A percentile compares a stretch with the other conserved stretches of the same genome.
phyloP scores from a whole-genome alignment of 192 early-diverging fungal genomes.

The Coemansia sp. region DNA sequence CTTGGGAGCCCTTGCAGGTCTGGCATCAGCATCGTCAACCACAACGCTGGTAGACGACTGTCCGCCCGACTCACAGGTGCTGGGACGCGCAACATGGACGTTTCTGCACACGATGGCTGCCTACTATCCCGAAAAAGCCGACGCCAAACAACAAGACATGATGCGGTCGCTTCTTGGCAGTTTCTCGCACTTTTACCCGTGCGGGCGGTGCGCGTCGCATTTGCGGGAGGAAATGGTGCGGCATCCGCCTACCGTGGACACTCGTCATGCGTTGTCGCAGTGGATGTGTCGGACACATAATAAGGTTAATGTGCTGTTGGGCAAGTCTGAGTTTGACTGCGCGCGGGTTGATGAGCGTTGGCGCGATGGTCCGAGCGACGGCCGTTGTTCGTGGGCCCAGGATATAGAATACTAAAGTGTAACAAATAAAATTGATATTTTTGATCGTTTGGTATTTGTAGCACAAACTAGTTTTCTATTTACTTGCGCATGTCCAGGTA shows the following conservation, averaged over 20 bases:
- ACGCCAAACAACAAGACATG: neutral
- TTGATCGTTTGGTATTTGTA: too few relatives aligned
- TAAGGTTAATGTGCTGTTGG: conserved; percentile 83
- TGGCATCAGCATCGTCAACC: conserved; percentile 15
- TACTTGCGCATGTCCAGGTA: conserved; percentile 61
- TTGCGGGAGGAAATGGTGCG: conserved; percentile 73
- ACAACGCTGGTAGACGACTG: conserved; percentile 55
- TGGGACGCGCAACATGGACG: conserved; percentile 94
- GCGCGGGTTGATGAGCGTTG: conserved; percentile 91
- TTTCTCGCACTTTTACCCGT: conserved; percentile 91
- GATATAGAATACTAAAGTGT: conserved; percentile 31
- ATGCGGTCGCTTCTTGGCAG: conserved; percentile 74
- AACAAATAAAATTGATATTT: too few relatives aligned
- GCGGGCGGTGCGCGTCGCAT: conserved; percentile 84
- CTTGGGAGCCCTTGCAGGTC: too few relatives aligned
- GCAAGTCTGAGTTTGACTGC: conserved; percentile 93
- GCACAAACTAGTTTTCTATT: neutral
- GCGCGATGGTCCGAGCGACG: conserved; percentile 76
- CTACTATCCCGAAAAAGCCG: conserved; percentile 71
- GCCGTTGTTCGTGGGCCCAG: conserved; percentile 61
- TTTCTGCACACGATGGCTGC: conserved; percentile 97
- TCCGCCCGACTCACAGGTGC: conserved; percentile 77
- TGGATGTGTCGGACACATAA: conserved; percentile 98
- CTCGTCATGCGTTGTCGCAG: conserved; percentile 64
- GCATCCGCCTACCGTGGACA: conserved; percentile 75